Conservation (phyloP, 2,329 filamentous ascomycete species). For the Grosmannia clavigera region DNA sequence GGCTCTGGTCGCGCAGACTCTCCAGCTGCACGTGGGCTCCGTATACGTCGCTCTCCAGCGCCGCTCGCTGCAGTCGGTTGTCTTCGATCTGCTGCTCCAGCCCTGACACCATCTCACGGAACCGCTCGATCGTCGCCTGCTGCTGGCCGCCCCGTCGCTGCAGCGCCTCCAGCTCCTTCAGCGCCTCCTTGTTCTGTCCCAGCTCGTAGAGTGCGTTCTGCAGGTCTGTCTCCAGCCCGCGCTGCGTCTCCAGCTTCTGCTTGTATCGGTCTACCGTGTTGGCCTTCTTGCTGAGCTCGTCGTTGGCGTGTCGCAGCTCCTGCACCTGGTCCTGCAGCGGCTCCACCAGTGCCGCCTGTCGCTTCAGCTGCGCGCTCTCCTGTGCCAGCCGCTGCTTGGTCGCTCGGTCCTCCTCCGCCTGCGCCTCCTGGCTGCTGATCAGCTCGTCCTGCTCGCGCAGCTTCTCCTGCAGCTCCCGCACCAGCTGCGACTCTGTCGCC, state of each 20-base stretch:
- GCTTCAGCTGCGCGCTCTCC: constrained; percentile 35
- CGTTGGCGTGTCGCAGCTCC: constrained; percentile 45
- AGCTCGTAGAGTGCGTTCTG: constrained; percentile 42
- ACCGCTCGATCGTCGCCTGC: constrained; percentile 15
- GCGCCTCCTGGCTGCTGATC: constrained; percentile 57
- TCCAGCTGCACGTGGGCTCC: constrained; percentile 26
- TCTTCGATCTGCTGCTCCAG: constrained; percentile 26
- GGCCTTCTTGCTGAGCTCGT: constrained; percentile 47
- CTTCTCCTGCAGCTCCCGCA: constrained; percentile 41
- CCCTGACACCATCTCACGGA: constrained; percentile 16
- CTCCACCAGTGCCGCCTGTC: constrained; percentile 34
- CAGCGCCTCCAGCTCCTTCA: constrained; percentile 22
- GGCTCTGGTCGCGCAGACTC: constrained; percentile 28
- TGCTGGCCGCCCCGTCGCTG: constrained; percentile 18
- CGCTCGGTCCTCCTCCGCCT: constrained; percentile 41
- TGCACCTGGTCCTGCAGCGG: constrained; percentile 46
- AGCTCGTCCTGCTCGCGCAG: constrained; percentile 57
- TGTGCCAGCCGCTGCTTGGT: constrained; percentile 32
- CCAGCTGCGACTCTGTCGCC: constrained; percentile 36
- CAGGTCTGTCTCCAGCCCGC: constrained; percentile 42
- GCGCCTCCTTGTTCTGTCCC: constrained; percentile 37
- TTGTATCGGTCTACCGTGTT: constrained; percentile 51
- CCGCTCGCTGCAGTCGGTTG: constrained; percentile 26
- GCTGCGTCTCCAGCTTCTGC: constrained; percentile 48
- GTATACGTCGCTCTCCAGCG: constrained; percentile 33